phyloP scores from a whole-genome alignment of 805 yeast species.

The Saturnispora ahearnii region DNA sequence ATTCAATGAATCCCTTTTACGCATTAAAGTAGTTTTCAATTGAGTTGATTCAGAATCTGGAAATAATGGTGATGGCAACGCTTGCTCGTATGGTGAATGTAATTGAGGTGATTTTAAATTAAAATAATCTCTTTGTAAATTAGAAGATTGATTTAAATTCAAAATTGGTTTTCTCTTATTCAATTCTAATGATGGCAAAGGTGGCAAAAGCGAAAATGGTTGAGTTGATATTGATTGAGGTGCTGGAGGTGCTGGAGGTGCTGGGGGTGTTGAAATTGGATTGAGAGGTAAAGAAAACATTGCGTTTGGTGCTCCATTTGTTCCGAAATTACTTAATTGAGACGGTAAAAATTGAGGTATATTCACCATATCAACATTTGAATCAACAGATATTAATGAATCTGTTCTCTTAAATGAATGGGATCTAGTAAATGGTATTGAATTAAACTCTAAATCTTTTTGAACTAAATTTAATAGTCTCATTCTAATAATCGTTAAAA shows the following conservation, averaged over 20 bases:
- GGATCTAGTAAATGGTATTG: conserved; percentile 12
- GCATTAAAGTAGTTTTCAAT: conserved; percentile 6
- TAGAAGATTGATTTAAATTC: conserved; percentile 1
- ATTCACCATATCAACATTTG: conserved; percentile 9
- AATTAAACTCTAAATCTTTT: conserved; percentile 6
- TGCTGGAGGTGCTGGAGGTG: neutral
- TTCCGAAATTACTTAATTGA: conserved; percentile 3
- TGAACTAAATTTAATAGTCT: conserved; percentile 27
- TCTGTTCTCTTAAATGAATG: conserved; percentile 21
- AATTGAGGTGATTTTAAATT: conserved; percentile 4
- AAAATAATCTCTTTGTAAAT: conserved; percentile 1
- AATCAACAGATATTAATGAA: conserved; percentile 17
- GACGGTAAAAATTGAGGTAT: conserved; percentile 11
- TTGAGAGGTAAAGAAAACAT: neutral
- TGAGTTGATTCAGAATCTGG: conserved; percentile 1
- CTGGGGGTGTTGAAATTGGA: neutral
- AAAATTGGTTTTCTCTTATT: conserved; percentile 3
- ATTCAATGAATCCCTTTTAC: conserved; percentile 6
- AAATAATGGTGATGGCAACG: conserved; percentile 9
- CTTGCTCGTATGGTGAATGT: conserved; percentile 12
- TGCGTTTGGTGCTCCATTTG: neutral
- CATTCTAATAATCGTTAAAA: conserved; percentile 25
- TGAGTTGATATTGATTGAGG: neutral
- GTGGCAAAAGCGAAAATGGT: neutral
- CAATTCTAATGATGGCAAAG: neutral